Percentiles rank a stretch among this genome's conserved stretches.
Conservation (phyloP, 345 rosid genomes). For the Passiflora organensis region DNA sequence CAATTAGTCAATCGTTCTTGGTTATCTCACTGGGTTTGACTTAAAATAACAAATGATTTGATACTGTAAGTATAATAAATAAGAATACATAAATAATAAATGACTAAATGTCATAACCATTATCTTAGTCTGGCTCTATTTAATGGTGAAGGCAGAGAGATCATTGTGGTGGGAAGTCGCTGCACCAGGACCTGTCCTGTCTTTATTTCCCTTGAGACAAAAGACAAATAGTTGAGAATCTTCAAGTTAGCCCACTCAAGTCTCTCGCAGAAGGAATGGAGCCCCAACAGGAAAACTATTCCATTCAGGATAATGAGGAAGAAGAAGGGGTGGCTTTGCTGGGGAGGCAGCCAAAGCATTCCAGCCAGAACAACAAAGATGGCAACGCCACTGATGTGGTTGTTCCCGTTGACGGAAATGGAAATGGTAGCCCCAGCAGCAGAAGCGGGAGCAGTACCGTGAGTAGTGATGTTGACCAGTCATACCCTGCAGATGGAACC, state of each 20-base stretch:
- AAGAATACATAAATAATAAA: no score
- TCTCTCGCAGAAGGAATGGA: not conserved
- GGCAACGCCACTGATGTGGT: not conserved
- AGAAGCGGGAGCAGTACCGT: not conserved
- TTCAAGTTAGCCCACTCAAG: not conserved
- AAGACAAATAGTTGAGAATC: not conserved
- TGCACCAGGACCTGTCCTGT: no score
- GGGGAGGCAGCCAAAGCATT: slow-evolving; percentile 5
- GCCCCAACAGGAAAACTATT: not conserved
- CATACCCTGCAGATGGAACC: not conserved
- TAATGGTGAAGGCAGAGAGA: no score
- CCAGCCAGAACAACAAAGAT: not conserved
- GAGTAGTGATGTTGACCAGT: not conserved
- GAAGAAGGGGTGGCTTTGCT: slow-evolving; percentile 9
- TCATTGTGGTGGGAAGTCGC: no score
- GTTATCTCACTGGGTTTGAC: no score
- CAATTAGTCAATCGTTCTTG: no score
- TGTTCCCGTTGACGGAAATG: no score
- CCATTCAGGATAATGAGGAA: slow-evolving; percentile 8
- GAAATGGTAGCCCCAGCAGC: not conserved
- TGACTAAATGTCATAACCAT: no score
- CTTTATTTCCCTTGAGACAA: not conserved
- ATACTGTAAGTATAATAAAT: no score
- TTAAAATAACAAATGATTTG: no score
- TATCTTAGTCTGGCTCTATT: no score